Conservation (phyloP, 2,329 filamentous ascomycete species). For the Dichotomopilus funicola region DNA sequence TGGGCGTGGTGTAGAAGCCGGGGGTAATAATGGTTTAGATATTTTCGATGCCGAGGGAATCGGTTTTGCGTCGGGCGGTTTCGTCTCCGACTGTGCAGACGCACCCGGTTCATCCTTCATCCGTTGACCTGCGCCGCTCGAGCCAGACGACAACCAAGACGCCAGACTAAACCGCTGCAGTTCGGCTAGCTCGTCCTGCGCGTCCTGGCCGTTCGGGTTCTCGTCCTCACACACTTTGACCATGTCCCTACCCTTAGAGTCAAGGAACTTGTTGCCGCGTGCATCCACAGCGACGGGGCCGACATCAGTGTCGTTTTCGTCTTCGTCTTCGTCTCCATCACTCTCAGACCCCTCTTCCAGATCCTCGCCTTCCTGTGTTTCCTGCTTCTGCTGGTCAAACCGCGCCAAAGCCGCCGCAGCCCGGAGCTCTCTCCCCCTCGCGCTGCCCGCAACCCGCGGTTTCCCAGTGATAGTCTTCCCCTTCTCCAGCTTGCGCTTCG, state of each 20-base stretch:
- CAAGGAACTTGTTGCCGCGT: constrained; percentile 57
- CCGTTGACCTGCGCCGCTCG: no score
- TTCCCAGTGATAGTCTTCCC: constrained; percentile 57
- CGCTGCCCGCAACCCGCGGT: constrained; percentile 68
- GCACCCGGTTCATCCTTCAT: no score
- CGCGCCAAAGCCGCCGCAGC: constrained; percentile 71
- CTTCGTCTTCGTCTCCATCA: constrained; percentile 46
- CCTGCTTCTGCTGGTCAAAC: constrained; percentile 55
- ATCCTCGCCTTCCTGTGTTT: constrained; percentile 37
- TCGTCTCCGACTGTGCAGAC: constrained; percentile 6
- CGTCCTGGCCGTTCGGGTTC: constrained; percentile 47
- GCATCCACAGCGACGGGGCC: constrained; percentile 53
- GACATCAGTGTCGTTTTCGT: constrained; percentile 40
- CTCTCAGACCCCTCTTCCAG: constrained; percentile 30
- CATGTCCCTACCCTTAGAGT: constrained; percentile 60
- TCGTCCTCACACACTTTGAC: constrained; percentile 72
- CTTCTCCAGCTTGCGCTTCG: constrained; percentile 60
- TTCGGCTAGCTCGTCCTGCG: constrained; percentile 60
- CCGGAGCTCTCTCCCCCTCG: constrained; percentile 65
- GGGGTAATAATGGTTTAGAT: not conserved
- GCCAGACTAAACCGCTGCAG: constrained; percentile 40
- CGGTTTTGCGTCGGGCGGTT: constrained; percentile 2
- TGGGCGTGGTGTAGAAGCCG: not conserved
- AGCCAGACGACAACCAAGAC: no score
- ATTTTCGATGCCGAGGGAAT: not conserved